phyloP scores from a whole-genome alignment of 139 green algal species.

The Desmodesmus armatus region DNA sequence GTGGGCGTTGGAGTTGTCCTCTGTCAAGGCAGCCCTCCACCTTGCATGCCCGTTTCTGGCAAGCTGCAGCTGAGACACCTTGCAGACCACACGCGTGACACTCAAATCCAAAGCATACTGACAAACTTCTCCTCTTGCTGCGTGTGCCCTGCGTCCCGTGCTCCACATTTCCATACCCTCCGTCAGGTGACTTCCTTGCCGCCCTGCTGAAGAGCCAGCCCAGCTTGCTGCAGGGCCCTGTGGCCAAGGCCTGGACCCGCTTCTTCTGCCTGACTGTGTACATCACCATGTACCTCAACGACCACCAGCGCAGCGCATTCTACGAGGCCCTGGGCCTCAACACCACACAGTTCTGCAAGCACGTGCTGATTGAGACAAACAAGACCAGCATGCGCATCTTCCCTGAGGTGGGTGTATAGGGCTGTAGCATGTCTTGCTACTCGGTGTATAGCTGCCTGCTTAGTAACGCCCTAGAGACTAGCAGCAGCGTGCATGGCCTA shows the following conservation, averaged over 20 bases:
- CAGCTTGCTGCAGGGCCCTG: constrained; percentile 80
- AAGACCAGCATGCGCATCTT: constrained; percentile 97
- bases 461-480: too few species aligned
- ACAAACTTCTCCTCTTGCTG: too few species aligned
- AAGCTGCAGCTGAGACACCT: too few species aligned
- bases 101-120: too few species aligned
- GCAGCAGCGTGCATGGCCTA: too few species aligned
- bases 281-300: constrained; percentile 99
- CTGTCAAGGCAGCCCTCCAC: neutral
- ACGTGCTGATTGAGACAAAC: constrained; percentile 99
- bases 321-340: constrained; percentile 96
- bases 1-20: neutral
- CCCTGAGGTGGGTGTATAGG: constrained; percentile 94
- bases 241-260: constrained; percentile 90
- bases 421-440: too few species aligned
- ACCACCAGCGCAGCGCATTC: constrained; percentile 93
- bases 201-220: constrained; percentile 92
- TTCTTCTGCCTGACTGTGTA: constrained; percentile 99
- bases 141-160: too few species aligned
- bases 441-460: too few species aligned
- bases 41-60: too few species aligned
- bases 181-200: constrained; percentile 87
- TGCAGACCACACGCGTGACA: too few species aligned
- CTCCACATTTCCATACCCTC: too few species aligned
- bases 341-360: constrained; percentile 97